Evolutionary conservation across 192 early-diverging fungal genomes (phyloP).

Genomic region (Linnemannia elongata): DNA sequence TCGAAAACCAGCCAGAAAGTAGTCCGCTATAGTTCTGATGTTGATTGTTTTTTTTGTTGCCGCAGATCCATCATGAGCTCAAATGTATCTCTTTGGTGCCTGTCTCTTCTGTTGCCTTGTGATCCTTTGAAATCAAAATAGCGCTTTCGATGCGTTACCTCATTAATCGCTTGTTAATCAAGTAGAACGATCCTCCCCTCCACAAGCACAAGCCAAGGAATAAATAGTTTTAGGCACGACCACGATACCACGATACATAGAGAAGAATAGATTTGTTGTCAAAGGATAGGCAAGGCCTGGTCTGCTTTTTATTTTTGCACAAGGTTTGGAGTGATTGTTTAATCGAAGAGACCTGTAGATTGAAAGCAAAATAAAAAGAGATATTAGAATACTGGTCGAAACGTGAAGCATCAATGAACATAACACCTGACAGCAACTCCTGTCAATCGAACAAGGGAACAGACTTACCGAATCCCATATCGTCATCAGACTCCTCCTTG

Average conservation of each 20-base stretch:
- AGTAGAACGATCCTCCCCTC: no score
- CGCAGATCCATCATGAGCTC: background rate
- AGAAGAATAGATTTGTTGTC: background rate
- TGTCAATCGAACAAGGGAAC: background rate
- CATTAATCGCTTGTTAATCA: no score
- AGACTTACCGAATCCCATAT: conserved; percentile 85
- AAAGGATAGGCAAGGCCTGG: conserved; percentile 6
- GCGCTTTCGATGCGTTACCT: background rate
- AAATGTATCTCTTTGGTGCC: background rate
- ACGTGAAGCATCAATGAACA: no score
- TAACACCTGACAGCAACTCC: background rate
- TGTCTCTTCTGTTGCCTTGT: background rate
- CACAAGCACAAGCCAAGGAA: no score
- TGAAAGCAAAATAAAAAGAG: background rate
- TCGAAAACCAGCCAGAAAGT: background rate
- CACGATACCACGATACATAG: no score
- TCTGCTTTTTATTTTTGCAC: conserved; percentile 41
- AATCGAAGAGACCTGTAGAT: conserved; percentile 47
- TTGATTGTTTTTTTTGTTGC: background rate
- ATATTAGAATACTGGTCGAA: no score
- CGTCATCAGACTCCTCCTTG: conserved; percentile 87
- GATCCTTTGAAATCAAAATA: background rate
- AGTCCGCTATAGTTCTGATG: background rate
- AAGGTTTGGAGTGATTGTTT: conserved; percentile 42
- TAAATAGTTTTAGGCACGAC: no score